Percentiles rank a stretch among this genome's conserved stretches.
Evolutionary conservation across 441 rosid species (phyloP).

Genomic region (Pelargonium citronellum): DNA sequence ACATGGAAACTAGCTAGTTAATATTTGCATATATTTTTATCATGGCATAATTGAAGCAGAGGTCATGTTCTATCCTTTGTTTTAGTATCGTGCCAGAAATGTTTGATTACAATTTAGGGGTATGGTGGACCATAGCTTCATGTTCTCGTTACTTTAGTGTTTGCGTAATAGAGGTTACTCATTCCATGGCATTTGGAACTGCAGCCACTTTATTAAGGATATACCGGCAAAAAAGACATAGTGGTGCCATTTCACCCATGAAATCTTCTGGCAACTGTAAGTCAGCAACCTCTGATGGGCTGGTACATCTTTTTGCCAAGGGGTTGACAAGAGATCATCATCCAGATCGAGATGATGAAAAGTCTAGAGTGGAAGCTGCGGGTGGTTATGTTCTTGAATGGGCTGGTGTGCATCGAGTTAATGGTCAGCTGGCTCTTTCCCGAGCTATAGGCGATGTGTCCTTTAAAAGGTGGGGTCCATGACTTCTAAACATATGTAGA

Average conservation of each 20-base stretch:
- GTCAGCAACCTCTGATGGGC: slow-evolving; percentile 41
- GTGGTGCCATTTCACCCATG: slow-evolving; percentile 40
- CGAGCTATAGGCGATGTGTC: slow-evolving; percentile 82
- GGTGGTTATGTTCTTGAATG: slow-evolving; percentile 82
- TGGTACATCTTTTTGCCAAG: slow-evolving; percentile 47
- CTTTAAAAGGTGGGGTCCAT: slow-evolving; percentile 49
- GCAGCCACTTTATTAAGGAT: slow-evolving; percentile 67
- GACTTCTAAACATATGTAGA: neutral
- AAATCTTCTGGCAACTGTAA: slow-evolving; percentile 40
- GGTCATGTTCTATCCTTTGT: neutral
- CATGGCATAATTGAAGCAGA: slow-evolving; percentile 11
- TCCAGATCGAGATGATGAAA: slow-evolving; percentile 89
- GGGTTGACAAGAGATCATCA: slow-evolving; percentile 85
- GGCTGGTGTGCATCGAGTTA: slow-evolving; percentile 78
- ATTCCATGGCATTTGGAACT: slow-evolving; percentile 26
- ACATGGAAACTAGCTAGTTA: slow-evolving; percentile 13
- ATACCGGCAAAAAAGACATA: slow-evolving; percentile 60
- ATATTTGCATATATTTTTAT: slow-evolving; percentile 7
- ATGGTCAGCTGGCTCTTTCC: slow-evolving; percentile 86
- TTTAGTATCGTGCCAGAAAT: slow-evolving; percentile 9
- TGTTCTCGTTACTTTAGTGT: neutral
- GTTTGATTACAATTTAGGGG: slow-evolving; percentile 4
- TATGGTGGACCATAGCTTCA: neutral
- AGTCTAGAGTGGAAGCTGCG: slow-evolving; percentile 73
- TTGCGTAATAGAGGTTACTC: slow-evolving; percentile 15